Base-by-base conservation (phyloP, 2,329 filamentous ascomycete genomes). In the Boeremia exigua region DNA sequence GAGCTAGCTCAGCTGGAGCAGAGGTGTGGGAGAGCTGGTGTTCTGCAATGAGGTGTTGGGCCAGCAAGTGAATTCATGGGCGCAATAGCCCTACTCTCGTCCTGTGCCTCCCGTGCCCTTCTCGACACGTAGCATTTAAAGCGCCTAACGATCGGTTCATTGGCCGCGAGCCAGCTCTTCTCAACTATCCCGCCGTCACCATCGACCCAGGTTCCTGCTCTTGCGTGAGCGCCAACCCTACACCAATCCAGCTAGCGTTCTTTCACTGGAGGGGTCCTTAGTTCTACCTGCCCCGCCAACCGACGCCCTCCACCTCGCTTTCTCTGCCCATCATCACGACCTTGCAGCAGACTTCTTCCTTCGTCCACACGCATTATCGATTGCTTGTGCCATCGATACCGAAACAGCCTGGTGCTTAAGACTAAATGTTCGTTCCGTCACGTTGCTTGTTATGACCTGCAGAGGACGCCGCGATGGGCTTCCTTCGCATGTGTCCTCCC, bases 341-440 rank as follows among this genome's bases (percentile, higher is more conserved):
- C 55, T 48, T 61, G 55, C 62, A 66, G 60, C 60, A 49, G 36
- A 50, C 48, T 39, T 42, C 48, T 37, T 59, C 52, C 47, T 55
- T 51, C 56, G 61, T 61, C 50, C 58, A 58, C 51, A 39, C 43
- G 56, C 32, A 49, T 55, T 46, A 65, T 58, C 60, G 49, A 48
- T 62, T 58, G 53, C 60, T 58, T 65, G 63, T 68, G 66, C 68
- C 60, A 60, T 63, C 60, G 37, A 57, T 56, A 60, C 63, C 55
- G 12, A 63, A 58, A 62, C 61, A 63, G 61, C 65, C 58, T 63
- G 63, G 65, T 69, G 61, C 57, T 59, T 57, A 69, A 71, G 65
- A 69, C 66, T 66, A 74, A 74, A 75, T 74, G 72, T 75, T 74
- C 71, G 72, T 75, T 71, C 67, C 64, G 68, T 68, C 72, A 72